Percentiles rank a stretch among this genome's conserved stretches.
Conservation (phyloP, 2,329 filamentous ascomycete genomes). For the Remersonia thermophila region DNA sequence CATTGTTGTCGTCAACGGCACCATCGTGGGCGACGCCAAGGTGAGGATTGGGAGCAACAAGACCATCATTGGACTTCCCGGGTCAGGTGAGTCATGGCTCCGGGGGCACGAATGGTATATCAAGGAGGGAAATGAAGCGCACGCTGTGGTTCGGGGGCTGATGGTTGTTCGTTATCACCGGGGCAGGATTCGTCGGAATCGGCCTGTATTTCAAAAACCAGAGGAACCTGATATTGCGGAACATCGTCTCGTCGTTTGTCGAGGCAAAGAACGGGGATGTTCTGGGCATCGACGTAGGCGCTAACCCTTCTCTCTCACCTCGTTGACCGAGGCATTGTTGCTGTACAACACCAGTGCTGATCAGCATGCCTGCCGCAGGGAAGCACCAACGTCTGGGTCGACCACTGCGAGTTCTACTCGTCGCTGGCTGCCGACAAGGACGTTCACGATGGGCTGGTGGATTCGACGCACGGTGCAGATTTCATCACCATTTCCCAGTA, state of each 20-base stretch:
- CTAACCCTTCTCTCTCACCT: not conserved
- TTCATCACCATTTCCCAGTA: constrained; percentile 39
- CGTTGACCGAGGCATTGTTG: not conserved
- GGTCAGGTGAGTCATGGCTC: constrained; percentile 21
- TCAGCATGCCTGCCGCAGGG: constrained; percentile 27
- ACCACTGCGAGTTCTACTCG: constrained; percentile 53
- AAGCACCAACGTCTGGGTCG: constrained; percentile 51
- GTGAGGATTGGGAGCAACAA: constrained; percentile 37
- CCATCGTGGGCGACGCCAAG: constrained; percentile 30
- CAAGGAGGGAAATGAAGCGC: too few relatives aligned
- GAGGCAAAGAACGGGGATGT: constrained; percentile 44
- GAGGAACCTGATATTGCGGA: constrained; percentile 50
- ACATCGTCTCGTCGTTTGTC: constrained; percentile 47
- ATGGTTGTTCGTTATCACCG: too few relatives aligned
- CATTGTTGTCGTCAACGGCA: constrained; percentile 34
- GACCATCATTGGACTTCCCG: constrained; percentile 34
- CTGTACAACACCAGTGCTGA: not conserved
- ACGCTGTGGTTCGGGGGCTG: too few relatives aligned
- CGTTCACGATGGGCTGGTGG: constrained; percentile 56
- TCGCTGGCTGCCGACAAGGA: constrained; percentile 51
- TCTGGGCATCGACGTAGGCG: constrained; percentile 36
- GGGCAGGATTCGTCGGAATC: constrained; percentile 28
- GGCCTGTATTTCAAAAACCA: constrained; percentile 41
- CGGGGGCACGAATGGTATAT: too few relatives aligned
- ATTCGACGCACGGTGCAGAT: constrained; percentile 51